phyloP scores from a whole-genome alignment of 2,329 filamentous ascomycete genomes.

The Colletotrichum godetiae region DNA sequence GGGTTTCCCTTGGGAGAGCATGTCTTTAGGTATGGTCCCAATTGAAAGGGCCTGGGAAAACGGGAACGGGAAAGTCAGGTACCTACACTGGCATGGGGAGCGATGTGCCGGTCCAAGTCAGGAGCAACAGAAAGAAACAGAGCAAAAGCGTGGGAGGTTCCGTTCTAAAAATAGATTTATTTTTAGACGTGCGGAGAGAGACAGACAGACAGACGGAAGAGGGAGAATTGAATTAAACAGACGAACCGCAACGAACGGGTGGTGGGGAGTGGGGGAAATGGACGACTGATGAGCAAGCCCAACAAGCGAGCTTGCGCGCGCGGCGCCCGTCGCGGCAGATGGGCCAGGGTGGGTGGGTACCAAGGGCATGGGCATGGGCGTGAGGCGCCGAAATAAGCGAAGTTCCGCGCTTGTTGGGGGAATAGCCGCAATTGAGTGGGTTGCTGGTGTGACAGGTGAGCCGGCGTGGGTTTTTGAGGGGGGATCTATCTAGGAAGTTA shows the following conservation, averaged over 20 bases:
- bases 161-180: slow-evolving; percentile 26
- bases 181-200: slow-evolving; percentile 21
- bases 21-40: background rate
- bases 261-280: background rate
- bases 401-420: background rate
- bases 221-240: background rate
- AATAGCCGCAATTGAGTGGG: background rate
- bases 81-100: background rate
- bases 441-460: background rate
- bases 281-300: background rate
- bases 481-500: background rate
- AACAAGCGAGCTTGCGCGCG: background rate
- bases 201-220: background rate
- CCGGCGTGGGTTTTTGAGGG: background rate
- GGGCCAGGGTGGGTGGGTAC: background rate
- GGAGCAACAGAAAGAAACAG: background rate
- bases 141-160: background rate
- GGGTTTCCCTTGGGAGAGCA: background rate
- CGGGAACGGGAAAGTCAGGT: background rate
- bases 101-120: background rate
- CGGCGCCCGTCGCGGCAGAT: slow-evolving; percentile 17
- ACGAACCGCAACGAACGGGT: background rate
- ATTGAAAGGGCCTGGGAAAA: background rate
- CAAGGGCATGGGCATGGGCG: background rate
- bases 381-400: background rate